Base-by-base conservation (phyloP, 2,329 filamentous ascomycete genomes). In the Kalaharituber pfeilii region DNA sequence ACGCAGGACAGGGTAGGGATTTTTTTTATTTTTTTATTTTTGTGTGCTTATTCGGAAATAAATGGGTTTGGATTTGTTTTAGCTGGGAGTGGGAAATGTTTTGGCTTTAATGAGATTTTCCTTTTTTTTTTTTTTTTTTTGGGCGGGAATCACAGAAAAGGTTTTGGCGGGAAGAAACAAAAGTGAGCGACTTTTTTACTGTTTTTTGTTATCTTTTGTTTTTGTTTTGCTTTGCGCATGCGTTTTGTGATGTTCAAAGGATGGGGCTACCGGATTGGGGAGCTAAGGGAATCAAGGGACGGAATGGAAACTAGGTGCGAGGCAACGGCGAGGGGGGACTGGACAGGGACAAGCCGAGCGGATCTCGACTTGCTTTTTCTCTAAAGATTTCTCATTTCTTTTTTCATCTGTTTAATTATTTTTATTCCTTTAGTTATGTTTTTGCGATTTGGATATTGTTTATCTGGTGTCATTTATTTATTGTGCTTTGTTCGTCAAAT, bases 161-260 rank as follows among this genome's bases (percentile, higher is more conserved):
- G 20, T 39, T n/a, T n/a, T n/a, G n/a, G n/a, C n/a, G n/a, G n/a
- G 33, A 18, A 39, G 30, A 39, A 39, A 39, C 33, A 39, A 39
- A 39, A 39, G 33, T 39, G 33, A 39, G 33, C 33, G 33, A 39
- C 33, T 39, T 39, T 39, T 36, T 55, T 59, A 58, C 56, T 58
- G 56, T 58, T 49, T 49, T 57, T 39, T 55, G 29, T 49, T 55
- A 29, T 51, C 36, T 52, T 39, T 51, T 52, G 20, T 47, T 27
- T 54, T 36, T 25, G 15, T 50, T 54, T 36, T 52, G 29, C 47
- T 30, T 39, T 44, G 13, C 15, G 33, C 13, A 18, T 39, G 33
- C 4, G 4, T 39, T n/a, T 39, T 39, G 33, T 39, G 33, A 18
- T 39, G 33, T 39, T 39, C 20, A 39, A 39, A 15, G 33, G 33